Evolutionary conservation across 305 asterid species (phyloP), one percentile per base, ranked within the genome.

Genomic region (Plantago coronopus): DNA sequence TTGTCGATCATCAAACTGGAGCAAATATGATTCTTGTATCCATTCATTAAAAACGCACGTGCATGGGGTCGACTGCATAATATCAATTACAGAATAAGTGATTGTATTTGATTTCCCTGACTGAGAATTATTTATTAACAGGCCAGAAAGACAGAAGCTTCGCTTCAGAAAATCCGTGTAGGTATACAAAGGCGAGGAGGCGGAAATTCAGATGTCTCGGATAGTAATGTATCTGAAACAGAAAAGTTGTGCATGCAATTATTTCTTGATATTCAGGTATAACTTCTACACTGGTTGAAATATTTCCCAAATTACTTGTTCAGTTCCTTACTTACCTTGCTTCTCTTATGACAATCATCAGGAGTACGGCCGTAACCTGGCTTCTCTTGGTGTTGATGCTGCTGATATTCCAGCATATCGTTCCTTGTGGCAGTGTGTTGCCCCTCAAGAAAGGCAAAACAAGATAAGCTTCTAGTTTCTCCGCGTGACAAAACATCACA

Each of bases 101-200:
- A 17, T 29, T 56, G 23, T 43, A 13, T 53, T 63, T 57, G 20
- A 57, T 57, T 64, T 57, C 37, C 19, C 21, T 22, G 56, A 25
- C 58, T 71, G 45, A 22, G 47, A 65, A 51, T 63, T 62, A 40
- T 65, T 37, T 42, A 22, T 70, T 71, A 37, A 70, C 89, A 90
- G 97, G 95, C 95, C 57, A 68, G 96, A 66, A 90, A 61, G 82
- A 87, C 94, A 0, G 99, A 89, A 85, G 83, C 95, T 50, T 93
- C 99, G 1, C 97, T 93, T 65, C 99, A 89, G 76, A 89, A 84
- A 76, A 86, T 93, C 74, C 96, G 99, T 29, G 62, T 80, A 71
- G 95, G 96, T 10, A 97, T 97, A 51, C 97, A 93, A 76, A 85
- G 84, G 64, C 82, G 99, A 65, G 89, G 87, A 44, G 99, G 96